Base-by-base conservation (phyloP, 352 stramenopile species). In the Phytopythium mirpurense region DNA sequence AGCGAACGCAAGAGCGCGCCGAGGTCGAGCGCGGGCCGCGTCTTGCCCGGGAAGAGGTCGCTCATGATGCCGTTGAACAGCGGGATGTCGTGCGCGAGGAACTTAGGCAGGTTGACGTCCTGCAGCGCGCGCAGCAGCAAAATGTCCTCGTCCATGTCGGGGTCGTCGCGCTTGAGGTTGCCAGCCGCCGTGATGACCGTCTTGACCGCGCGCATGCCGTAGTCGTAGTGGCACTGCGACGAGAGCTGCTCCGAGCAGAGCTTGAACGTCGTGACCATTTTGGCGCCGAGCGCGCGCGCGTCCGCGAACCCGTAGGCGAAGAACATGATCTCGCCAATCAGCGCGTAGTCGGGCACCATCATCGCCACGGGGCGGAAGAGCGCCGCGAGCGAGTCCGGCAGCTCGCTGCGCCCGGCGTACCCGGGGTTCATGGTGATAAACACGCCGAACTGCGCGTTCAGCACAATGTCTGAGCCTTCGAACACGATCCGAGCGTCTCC, bases 351-450 rank as follows among this genome's bases (percentile, higher is more conserved):
- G 0, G 93, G 93, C 19, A 98, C 93, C 95, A 98, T 98, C 95
- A 98, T 98, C 5, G 95, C 95, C 24, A 98, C 95, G 0, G 95
- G 95, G 21, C 95, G 82, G 57, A 98, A 98, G 2, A 98, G 60
- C 10, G 93, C 95, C 32, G 96, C 93, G 5, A 98, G 73, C 16
- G 97, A 98, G 61, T 98, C 95, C 0, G 95, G 95, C 11, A 98
- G 69, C 51, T 98, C 95, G 0, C 89, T 96, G 6, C 95, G 88
- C 12, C 95, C 95, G 18, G 95, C 95, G 60, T 98, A 98, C 6
- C 84, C 93, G 2, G 93, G 93, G 67, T 98, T 98, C 93, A 98
- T 98, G 0, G 93, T 98, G 57, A 98, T 98, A 57, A 97, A 98
- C 5, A 98, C 90, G 2, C 86, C 90, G 55, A 98, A 98, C 54